Conservation (phyloP, 257 asterid genomes). For the Solanum pennellii region DNA sequence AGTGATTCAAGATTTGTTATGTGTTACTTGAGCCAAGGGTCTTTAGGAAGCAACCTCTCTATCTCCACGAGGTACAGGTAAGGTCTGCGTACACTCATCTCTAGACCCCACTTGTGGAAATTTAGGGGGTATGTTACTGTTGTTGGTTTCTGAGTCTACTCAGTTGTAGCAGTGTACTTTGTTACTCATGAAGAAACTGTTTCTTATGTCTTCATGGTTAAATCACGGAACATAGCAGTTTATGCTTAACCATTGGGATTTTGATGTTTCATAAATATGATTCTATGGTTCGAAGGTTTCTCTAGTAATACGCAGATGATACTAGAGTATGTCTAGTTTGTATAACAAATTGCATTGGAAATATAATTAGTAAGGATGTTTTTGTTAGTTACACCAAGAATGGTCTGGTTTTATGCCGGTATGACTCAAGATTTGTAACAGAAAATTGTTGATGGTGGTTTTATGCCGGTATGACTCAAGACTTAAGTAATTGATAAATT, state of each 20-base stretch:
- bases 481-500: not conserved
- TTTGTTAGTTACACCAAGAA: not conserved
- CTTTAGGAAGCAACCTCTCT: not conserved
- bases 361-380: not conserved
- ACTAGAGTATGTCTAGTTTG: not conserved
- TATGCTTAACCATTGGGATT: not conserved
- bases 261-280: not conserved
- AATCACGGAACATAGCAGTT: not conserved
- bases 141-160: not conserved
- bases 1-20: not conserved
- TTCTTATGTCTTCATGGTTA: not conserved
- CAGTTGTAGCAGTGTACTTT: not conserved
- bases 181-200: not conserved
- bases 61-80: not conserved
- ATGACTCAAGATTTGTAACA: not conserved
- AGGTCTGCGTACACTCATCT: not conserved
- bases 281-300: not conserved
- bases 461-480: not conserved
- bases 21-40: not conserved
- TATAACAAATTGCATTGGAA: not conserved
- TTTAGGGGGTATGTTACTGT: not conserved
- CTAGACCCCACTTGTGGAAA: not conserved
- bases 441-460: not conserved
- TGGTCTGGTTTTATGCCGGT: not conserved
- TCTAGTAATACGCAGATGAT: not conserved